A percentile compares a stretch with the other conserved stretches of the same genome.
phyloP scores from a whole-genome alignment of 23 red algal species.

The Gracilaria gracilis region DNA sequence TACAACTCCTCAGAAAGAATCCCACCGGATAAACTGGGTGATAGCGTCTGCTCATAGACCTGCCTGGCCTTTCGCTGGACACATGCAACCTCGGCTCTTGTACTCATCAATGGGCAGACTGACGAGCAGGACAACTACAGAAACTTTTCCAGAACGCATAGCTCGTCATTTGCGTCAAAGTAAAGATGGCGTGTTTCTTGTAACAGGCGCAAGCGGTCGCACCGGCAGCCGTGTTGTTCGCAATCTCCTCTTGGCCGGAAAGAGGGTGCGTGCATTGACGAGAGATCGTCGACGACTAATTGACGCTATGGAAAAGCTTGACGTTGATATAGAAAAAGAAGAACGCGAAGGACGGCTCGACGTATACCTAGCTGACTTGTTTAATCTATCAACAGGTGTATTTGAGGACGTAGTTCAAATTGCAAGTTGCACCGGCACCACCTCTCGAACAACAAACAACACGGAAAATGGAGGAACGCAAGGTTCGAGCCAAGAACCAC shows the following conservation, averaged over 20 bases:
- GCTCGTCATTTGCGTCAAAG: neutral
- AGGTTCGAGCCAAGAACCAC: constrained; percentile 71
- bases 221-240: constrained; percentile 84
- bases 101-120: constrained; percentile 2
- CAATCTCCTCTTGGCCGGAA: constrained; percentile 35
- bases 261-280: constrained; percentile 80
- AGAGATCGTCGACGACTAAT: constrained; percentile 60
- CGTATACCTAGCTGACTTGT: constrained; percentile 84
- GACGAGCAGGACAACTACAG: neutral
- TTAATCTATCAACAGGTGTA: constrained; percentile 70
- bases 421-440: constrained; percentile 81
- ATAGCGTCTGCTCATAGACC: neutral
- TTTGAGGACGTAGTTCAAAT: constrained; percentile 72
- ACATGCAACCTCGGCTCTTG: constrained; percentile 1
- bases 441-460: constrained; percentile 42
- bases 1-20: no score
- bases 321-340: constrained; percentile 46
- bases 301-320: constrained; percentile 45
- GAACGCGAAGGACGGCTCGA: constrained; percentile 44
- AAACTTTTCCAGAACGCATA: neutral
- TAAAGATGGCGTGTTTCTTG: constrained; percentile 42
- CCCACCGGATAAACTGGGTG: neutral
- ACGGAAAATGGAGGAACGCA: constrained; percentile 56
- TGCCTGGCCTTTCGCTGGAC: neutral
- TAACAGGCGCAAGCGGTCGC: constrained; percentile 92